phyloP scores from a whole-genome alignment of 1,139 yeast genomes.

The Geotrichum phurueaensis region DNA sequence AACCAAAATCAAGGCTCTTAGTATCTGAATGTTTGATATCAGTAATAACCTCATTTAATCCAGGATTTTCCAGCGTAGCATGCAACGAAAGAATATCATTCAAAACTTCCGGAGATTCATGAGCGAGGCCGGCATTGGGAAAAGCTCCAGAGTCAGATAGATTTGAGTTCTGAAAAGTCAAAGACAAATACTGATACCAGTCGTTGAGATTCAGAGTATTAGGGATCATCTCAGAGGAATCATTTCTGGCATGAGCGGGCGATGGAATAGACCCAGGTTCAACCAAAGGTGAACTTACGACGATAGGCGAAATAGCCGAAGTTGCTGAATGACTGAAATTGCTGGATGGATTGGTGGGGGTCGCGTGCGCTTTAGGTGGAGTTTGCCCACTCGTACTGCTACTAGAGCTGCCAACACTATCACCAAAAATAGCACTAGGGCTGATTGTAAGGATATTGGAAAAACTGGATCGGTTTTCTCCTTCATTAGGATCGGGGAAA shows the following conservation, averaged over 20 bases:
- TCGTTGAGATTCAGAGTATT: conserved; percentile 36
- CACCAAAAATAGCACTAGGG: conserved; percentile 3
- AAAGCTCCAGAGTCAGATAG: neutral
- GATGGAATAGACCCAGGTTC: neutral
- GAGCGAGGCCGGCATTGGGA: neutral
- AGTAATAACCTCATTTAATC: neutral
- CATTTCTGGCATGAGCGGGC: conserved; percentile 12
- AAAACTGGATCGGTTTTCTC: conserved; percentile 1
- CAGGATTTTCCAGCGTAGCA: neutral
- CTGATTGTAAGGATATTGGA: neutral
- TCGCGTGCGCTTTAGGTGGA: neutral
- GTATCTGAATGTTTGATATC: neutral
- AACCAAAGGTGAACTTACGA: neutral
- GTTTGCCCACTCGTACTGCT: conserved; percentile 4
- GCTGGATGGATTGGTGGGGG: neutral
- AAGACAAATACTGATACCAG: conserved; percentile 37
- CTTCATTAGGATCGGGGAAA: conserved; percentile 32
- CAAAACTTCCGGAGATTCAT: neutral
- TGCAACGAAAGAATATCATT: neutral
- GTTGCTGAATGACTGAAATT: neutral
- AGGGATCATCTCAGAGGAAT: conserved; percentile 26
- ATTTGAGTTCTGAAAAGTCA: conserved; percentile 17
- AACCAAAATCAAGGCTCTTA: neutral
- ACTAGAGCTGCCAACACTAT: neutral
- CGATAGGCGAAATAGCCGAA: neutral